These are phyloP conservation scores for Larix kaempferi DNA, from an alignment of 75 land plant species.

Conservation along the genomic window DNA sequence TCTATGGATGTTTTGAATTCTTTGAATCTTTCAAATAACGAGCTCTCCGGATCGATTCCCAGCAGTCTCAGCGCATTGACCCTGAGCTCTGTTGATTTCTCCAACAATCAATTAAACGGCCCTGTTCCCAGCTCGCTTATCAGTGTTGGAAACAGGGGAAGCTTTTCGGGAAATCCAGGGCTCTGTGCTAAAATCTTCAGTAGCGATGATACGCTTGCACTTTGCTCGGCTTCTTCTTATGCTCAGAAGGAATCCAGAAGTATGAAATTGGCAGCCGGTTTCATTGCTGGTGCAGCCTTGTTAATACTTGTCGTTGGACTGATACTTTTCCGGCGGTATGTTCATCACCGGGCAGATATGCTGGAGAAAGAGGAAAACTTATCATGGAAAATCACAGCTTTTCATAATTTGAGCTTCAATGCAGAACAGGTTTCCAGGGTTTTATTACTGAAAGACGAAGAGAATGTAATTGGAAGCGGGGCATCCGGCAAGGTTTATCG, in stretches of 20 bases:
- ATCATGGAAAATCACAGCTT: constrained; percentile 47
- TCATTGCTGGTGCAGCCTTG: constrained; percentile 10
- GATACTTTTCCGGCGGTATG: constrained; percentile 10
- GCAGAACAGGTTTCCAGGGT: constrained; percentile 41
- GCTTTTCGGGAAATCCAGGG: constrained; percentile 60
- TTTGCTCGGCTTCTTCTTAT: background rate
- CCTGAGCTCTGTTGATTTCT: constrained; percentile 55
- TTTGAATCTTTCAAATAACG: constrained; percentile 62
- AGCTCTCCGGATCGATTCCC: constrained; percentile 68
- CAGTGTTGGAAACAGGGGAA: constrained; percentile 27
- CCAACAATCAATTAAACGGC: constrained; percentile 63
- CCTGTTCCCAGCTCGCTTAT: constrained; percentile 45
- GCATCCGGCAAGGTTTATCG: constrained; percentile 85
- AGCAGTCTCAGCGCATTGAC: constrained; percentile 34
- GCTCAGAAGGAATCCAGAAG: background rate
- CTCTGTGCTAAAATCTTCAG: constrained; percentile 52
- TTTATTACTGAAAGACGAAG: constrained; percentile 42
- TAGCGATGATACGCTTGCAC: constrained; percentile 6
- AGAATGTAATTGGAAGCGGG: constrained; percentile 74
- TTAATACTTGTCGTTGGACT: background rate
- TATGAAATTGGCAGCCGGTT: constrained; percentile 10
- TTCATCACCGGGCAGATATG: background rate
- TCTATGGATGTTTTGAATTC: constrained; percentile 36
- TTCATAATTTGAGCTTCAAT: constrained; percentile 46
- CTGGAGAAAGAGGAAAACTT: constrained; percentile 2